Conservation (phyloP, 257 asterid species). For the Thymus quinquecostatus region DNA sequence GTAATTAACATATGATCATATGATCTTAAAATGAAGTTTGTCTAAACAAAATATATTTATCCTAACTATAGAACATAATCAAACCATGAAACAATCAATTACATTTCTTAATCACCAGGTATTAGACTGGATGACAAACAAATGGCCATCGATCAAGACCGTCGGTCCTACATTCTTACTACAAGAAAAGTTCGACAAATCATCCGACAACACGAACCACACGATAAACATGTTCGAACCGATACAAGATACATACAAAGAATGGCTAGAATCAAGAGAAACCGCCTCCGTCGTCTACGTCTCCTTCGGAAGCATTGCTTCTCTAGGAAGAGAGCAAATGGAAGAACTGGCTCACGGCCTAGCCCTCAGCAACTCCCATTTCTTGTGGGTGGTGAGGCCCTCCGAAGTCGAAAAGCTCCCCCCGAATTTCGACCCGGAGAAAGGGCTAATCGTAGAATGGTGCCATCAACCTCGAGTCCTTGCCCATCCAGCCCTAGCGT, state of each 20-base stretch:
- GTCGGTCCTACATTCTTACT: slow-evolving; percentile 41
- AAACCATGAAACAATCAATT: no score
- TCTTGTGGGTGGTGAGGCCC: slow-evolving; percentile 49
- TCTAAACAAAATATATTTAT: no score
- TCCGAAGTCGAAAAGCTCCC: slow-evolving; percentile 46
- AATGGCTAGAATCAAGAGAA: slow-evolving; percentile 38
- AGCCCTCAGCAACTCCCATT: slow-evolving; percentile 22
- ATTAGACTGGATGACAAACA: slow-evolving; percentile 35
- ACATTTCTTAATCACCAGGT: slow-evolving; percentile 9
- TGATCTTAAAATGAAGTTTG: no score
- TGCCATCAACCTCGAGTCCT: slow-evolving; percentile 47
- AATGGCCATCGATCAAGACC: slow-evolving; percentile 27
- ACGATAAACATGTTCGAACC: neutral
- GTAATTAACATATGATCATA: no score
- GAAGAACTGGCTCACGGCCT: slow-evolving; percentile 45
- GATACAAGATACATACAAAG: slow-evolving; percentile 26
- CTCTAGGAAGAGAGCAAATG: slow-evolving; percentile 38
- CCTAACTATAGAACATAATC: no score
- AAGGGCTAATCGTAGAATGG: slow-evolving; percentile 47
- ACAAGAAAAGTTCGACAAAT: slow-evolving; percentile 23
- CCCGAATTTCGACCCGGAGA: slow-evolving; percentile 11
- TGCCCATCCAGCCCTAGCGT: slow-evolving; percentile 39
- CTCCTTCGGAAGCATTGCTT: slow-evolving; percentile 43
- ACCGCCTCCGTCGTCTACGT: slow-evolving; percentile 34
- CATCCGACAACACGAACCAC: slow-evolving; percentile 26